These are phyloP conservation scores for Colletotrichum sp. DNA, from an alignment of 2,329 filamentous ascomycete genomes.

Conservation along the genomic window DNA sequence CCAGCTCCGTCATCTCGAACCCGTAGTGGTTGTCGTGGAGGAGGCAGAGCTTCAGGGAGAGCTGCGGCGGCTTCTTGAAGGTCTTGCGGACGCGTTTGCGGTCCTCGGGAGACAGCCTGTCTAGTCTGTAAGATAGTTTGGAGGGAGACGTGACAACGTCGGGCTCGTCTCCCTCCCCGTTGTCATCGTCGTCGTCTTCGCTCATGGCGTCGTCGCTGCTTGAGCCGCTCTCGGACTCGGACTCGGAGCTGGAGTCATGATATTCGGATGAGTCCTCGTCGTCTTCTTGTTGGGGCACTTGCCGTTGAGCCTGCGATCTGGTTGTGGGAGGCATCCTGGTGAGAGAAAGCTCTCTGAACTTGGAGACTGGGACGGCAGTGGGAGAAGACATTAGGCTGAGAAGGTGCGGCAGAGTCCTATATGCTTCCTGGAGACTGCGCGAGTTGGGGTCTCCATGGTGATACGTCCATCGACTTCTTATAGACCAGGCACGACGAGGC, in stretches of 20 bases:
- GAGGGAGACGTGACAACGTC: constrained; percentile 40
- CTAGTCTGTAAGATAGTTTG: constrained; percentile 44
- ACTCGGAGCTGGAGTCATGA: constrained; percentile 30
- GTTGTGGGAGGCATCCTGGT: constrained; percentile 41
- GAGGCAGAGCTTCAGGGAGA: constrained; percentile 55
- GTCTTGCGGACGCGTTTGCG: constrained; percentile 46
- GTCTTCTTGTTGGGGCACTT: constrained; percentile 21
- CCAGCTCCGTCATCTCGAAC: constrained; percentile 61
- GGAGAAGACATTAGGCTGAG: constrained; percentile 14
- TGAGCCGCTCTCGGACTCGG: constrained; percentile 26
- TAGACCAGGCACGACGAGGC: background rate
- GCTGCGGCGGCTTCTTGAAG: constrained; percentile 52
- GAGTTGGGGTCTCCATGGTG: constrained; percentile 7
- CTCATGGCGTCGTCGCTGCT: constrained; percentile 28
- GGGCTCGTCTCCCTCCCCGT: constrained; percentile 24
- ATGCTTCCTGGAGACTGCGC: background rate
- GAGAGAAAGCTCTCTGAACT: constrained; percentile 46
- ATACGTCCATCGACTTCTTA: constrained; percentile 9
- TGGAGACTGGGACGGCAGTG: constrained; percentile 37
- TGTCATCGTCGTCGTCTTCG: constrained; percentile 27
- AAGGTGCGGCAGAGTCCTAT: constrained; percentile 3
- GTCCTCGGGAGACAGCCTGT: constrained; percentile 39
- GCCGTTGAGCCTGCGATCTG: constrained; percentile 32
- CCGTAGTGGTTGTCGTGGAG: constrained; percentile 54
- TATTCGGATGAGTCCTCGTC: constrained; percentile 7